These are phyloP conservation scores for Colletotrichum caudatum DNA, from an alignment of 2,329 filamentous ascomycete species.

Conservation along the genomic window DNA sequence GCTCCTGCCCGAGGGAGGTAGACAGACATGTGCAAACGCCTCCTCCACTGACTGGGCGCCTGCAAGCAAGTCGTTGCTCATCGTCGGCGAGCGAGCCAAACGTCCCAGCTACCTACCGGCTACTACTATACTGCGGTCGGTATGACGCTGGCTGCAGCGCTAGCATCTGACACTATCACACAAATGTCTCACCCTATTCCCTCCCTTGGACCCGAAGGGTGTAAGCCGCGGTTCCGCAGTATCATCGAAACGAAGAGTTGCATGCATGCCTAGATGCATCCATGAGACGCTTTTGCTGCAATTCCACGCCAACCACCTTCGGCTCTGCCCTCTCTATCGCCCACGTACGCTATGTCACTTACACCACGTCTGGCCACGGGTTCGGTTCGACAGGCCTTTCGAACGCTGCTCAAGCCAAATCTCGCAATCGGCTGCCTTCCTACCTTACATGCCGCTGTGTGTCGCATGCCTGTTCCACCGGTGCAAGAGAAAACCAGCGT, in stretches of 20 bases:
- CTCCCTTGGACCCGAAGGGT: conserved; percentile 29
- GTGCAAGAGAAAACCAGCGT: conserved; percentile 3
- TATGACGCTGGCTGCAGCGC: conserved; percentile 11
- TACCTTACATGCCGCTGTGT: conserved; percentile 25
- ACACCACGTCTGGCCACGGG: conserved; percentile 5
- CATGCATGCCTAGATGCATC: neutral
- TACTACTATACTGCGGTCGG: neutral
- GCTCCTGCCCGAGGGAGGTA: conserved; percentile 7
- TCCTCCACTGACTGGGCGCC: neutral
- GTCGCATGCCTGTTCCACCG: conserved; percentile 25
- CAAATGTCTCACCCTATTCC: conserved; percentile 30
- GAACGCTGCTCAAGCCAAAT: neutral
- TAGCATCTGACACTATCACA: conserved; percentile 38
- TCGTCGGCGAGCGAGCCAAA: conserved; percentile 15
- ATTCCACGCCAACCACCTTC: conserved; percentile 5
- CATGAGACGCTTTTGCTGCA: conserved; percentile 33
- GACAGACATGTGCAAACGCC: conserved; percentile 9
- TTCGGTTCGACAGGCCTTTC: neutral
- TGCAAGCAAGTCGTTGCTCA: conserved; percentile 14
- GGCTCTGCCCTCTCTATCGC: conserved; percentile 13
- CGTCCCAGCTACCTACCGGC: conserved; percentile 3
- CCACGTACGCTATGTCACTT: neutral
- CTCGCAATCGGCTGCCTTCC: conserved; percentile 15
- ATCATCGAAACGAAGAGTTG: conserved; percentile 7
- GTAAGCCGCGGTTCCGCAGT: conserved; percentile 18